Conservation (phyloP, 257 asterid genomes). For the Nicotiana sylvestris region DNA sequence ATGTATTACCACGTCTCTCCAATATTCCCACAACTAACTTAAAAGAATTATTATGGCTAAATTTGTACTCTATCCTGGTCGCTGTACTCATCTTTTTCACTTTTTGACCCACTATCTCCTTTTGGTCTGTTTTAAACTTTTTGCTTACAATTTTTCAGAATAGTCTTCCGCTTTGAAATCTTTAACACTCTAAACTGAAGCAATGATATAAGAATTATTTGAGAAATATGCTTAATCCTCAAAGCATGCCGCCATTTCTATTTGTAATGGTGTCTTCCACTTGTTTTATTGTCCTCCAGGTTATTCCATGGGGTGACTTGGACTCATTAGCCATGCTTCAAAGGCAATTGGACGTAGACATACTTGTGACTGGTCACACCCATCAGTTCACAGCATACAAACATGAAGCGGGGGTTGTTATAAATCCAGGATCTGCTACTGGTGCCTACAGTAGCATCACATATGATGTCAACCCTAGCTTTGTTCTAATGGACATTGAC, state of each 20-base stretch:
- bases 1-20: not conserved
- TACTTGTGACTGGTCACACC: conserved; percentile 90
- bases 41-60: not conserved
- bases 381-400: conserved; percentile 97
- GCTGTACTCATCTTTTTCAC: not conserved
- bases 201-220: too few species aligned
- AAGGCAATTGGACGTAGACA: conserved; percentile 94
- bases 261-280: not conserved
- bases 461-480: conserved; percentile 93
- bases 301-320: conserved; percentile 95
- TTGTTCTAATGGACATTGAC: conserved; percentile 95
- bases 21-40: not conserved
- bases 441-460: conserved; percentile 98
- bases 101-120: not conserved
- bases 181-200: not conserved
- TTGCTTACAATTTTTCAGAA: not conserved
- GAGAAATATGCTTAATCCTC: not conserved
- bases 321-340: conserved; percentile 96
- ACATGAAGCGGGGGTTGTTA: conserved; percentile 96
- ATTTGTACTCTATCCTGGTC: not conserved
- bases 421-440: conserved; percentile 95
- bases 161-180: not conserved
- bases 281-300: conserved; percentile 32
- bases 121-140: not conserved
- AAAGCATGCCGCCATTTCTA: not conserved